Base-by-base conservation (phyloP, 352 stramenopile species). In the Vaucheria bursata region DNA sequence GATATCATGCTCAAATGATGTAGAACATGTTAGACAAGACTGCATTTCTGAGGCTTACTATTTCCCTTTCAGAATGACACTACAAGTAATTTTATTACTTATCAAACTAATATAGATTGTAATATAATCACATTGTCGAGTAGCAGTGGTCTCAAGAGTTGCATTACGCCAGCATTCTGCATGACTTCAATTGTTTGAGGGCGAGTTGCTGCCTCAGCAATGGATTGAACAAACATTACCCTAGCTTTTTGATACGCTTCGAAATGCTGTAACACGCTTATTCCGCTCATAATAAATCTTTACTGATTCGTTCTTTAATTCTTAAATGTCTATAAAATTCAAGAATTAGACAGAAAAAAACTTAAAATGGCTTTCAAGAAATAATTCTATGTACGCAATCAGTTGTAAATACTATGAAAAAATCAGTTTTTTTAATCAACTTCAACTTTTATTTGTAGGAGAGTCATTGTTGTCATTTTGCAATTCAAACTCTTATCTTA, bases 151-250 rank as follows among this genome's bases (percentile, higher is more conserved):
- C 92, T 89, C 39, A 97, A 85, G 32, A 97, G 78, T 78, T 97
- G 92, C 92, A 97, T 97, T 39, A 97, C 93, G 33, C 93, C 93
- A 4, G 92, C 92, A 74, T 97, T 97, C 72, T 97, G 91, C 92
- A 97, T 96, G 59, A 97, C 90, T 77, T 97, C 92, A 71, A 97
- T 97, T 82, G 97, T 97, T 85, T 97, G 92, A 53, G 93, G 92
- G 32, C 93, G 87, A n/a, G 92, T 95, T 6, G 92, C 92, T 0
- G 91, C 91, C 71, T 97, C 93, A 1, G 93, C 92, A 33, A 97
- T 91, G 5, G 91, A 89, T 84, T 97, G 92, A 33, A 96, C 92
- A 85, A 97, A 97, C 29, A 89, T 94, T 75, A 97, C 92, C 31
- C 93, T 90, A 8, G 92, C 90, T 84, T 97, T 97, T 68, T 97